Base-by-base conservation (phyloP, 129 eudicot genomes). In the Deinandra increscens region DNA sequence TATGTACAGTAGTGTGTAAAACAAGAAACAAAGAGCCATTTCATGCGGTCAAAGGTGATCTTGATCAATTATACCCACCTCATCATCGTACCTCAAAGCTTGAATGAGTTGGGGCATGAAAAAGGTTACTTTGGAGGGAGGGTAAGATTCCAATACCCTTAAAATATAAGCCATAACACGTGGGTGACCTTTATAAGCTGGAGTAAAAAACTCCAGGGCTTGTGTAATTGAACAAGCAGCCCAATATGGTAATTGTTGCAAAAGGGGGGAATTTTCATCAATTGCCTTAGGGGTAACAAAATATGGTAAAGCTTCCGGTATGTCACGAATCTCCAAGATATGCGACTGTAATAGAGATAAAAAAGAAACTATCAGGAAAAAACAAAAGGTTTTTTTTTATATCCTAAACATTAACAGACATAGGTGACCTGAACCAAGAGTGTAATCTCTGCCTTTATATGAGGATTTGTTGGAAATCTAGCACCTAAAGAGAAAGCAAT, bases 61-160 rank as follows among this genome's bases (percentile, higher is more conserved):
- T n/a, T n/a, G n/a, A 15, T 33, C 60, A 41, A 60, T 22, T 11
- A 48, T 78, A 64, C 90, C 63, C 71, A 89, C 97, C 89, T 79
- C 93, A 12, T 90, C 97, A 75, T 89, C 97, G 51, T 89, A 84
- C 83, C 97, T 86, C 82, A 94, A 78, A 64, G 96, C 86, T 82
- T 94, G 97, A 69, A 90, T 91, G 68, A 94, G 75, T 73, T 94
- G 99, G 77, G 99, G 97, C 99, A 94, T 94, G 91, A 94, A 94
- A 83, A 94, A 94, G 51, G 99, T 94, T 64, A 94, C 97, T 76
- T 85, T 72, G 63, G 82, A 86, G 36, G 99, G 99, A 36, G 99
- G 99, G 74, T 94, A 94, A 66, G 99, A 84, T 66, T 94, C 99
- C 82, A 89, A 80, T 68, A 94, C 99, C 73, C 96, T 78, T 37